These are phyloP conservation scores for Leptographium flavum DNA, from an alignment of 2,329 filamentous ascomycete species.

Conservation along the genomic window DNA sequence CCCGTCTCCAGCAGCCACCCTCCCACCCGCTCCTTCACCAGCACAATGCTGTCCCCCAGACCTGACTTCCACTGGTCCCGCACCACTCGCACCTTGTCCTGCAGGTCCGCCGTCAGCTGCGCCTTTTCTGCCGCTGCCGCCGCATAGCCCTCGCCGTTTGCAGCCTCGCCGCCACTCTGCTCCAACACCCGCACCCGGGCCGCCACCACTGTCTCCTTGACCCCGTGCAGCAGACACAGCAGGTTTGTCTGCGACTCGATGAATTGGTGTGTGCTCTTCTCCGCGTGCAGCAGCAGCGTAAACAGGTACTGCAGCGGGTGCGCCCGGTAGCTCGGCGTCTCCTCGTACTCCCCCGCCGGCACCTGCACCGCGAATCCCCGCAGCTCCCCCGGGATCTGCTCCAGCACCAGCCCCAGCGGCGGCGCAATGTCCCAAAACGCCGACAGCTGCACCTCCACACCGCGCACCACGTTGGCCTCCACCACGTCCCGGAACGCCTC, in stretches of 20 bases:
- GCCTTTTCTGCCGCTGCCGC: slow-evolving; percentile 54
- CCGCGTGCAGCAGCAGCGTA: slow-evolving; percentile 68
- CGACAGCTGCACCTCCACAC: slow-evolving; percentile 80
- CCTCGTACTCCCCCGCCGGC: slow-evolving; percentile 62
- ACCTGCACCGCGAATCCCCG: slow-evolving; percentile 59
- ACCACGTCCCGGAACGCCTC: slow-evolving; percentile 66
- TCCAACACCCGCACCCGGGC: slow-evolving; percentile 37
- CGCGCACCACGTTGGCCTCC: slow-evolving; percentile 71
- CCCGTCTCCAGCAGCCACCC: slow-evolving; percentile 60
- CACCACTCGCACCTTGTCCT: slow-evolving; percentile 83
- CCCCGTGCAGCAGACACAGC: slow-evolving; percentile 79
- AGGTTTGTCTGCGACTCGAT: slow-evolving; percentile 91
- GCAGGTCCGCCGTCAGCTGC: slow-evolving; percentile 67
- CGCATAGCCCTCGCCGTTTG: slow-evolving; percentile 26
- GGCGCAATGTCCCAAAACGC: slow-evolving; percentile 98
- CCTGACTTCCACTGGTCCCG: slow-evolving; percentile 85
- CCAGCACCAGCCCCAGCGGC: slow-evolving; percentile 59
- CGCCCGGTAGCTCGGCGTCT: slow-evolving; percentile 68
- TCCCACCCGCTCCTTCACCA: slow-evolving; percentile 60
- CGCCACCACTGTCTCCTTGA: slow-evolving; percentile 62
- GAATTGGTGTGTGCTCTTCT: slow-evolving; percentile 91
- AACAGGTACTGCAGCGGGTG: slow-evolving; percentile 88
- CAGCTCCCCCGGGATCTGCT: slow-evolving; percentile 50
- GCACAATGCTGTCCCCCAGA: slow-evolving; percentile 61
- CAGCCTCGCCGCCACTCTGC: background rate